A percentile compares a stretch with the other conserved stretches of the same genome.
Conservation (phyloP, 192 early-diverging fungal genomes). For the Pecoramyces ruminantium region DNA sequence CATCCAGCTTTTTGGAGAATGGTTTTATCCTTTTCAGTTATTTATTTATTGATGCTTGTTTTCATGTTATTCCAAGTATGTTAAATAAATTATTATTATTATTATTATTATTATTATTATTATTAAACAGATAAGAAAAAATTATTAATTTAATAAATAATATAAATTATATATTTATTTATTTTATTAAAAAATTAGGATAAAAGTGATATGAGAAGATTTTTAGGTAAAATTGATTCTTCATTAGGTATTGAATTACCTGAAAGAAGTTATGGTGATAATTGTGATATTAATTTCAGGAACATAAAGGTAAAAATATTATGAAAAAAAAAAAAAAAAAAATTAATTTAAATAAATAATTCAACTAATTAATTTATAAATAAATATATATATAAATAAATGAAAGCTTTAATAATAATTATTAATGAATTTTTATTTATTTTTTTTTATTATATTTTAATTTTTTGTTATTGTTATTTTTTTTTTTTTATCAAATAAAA, state of each 20-base stretch:
- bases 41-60: slow-evolving; percentile 78
- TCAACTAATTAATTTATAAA: background rate
- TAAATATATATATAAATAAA: slow-evolving; percentile 3
- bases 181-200: slow-evolving; percentile 26
- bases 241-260: slow-evolving; percentile 63
- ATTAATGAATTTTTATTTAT: background rate
- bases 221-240: slow-evolving; percentile 66
- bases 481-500: too few relatives aligned
- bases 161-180: too few relatives aligned
- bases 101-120: too few relatives aligned
- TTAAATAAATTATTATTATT: too few relatives aligned
- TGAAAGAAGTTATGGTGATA: slow-evolving; percentile 80
- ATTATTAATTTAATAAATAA: too few relatives aligned
- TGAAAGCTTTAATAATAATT: too few relatives aligned
- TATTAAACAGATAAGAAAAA: too few relatives aligned
- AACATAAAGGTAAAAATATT: slow-evolving; percentile 60
- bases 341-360: too few relatives aligned
- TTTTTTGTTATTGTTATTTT: too few relatives aligned
- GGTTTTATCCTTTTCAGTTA: slow-evolving; percentile 64
- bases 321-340: too few relatives aligned
- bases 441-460: too few relatives aligned
- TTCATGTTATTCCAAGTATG: slow-evolving; percentile 78
- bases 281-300: slow-evolving; percentile 60
- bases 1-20: slow-evolving; percentile 86
- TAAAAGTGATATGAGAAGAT: slow-evolving; percentile 64